Evolutionary conservation across 2,329 filamentous ascomycete species (phyloP).

Genomic region (Arthrobotrys iridis): DNA sequence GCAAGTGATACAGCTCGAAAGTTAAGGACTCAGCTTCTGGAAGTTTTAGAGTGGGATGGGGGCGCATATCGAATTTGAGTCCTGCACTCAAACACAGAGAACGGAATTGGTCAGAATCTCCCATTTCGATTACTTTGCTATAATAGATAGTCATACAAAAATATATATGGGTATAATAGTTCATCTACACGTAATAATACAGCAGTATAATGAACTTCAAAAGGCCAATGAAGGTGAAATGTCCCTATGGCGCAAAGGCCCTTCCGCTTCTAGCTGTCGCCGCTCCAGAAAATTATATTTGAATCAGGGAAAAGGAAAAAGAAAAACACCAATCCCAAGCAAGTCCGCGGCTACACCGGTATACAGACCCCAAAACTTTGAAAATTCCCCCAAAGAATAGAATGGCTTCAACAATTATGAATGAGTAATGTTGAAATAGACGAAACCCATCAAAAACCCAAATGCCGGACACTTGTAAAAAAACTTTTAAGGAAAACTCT

Average conservation of each 20-base stretch:
- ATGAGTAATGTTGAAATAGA: slow-evolving; percentile 27
- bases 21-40: neutral
- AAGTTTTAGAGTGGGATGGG: neutral
- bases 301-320: slow-evolving; percentile 7
- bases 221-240: slow-evolving; percentile 6
- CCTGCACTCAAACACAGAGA: too few species aligned
- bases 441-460: slow-evolving; percentile 8
- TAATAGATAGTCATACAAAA: slow-evolving; percentile 42
- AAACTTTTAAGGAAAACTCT: slow-evolving; percentile 44
- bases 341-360: slow-evolving; percentile 20
- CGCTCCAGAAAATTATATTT: slow-evolving; percentile 11
- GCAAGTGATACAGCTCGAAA: neutral
- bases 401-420: slow-evolving; percentile 46
- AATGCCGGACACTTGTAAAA: neutral
- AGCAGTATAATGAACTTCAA: slow-evolving; percentile 23
- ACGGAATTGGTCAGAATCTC: neutral
- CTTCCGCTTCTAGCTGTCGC: slow-evolving; percentile 1
- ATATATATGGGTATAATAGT: slow-evolving; percentile 47
- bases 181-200: slow-evolving; percentile 53
- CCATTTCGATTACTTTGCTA: neutral
- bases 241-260: slow-evolving; percentile 20
- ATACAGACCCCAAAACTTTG: slow-evolving; percentile 11
- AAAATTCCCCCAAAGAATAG: slow-evolving; percentile 13
- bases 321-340: slow-evolving; percentile 14
- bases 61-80: neutral